Conservation (phyloP, 768 basidiomycete species). For the Pisolithus tinctorius region DNA sequence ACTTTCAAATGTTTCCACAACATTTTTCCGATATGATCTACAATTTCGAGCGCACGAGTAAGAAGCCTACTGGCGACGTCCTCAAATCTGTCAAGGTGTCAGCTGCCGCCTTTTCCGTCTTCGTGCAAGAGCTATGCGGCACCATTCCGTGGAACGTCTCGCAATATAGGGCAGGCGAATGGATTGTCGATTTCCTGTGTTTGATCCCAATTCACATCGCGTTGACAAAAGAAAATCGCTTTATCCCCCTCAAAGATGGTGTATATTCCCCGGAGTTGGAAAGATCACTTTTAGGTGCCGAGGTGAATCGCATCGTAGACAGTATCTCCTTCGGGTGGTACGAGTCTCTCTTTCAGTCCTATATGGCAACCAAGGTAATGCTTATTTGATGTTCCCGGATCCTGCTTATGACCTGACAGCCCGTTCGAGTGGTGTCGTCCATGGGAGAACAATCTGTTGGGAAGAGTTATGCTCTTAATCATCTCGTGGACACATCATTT, state of each 20-base stretch:
- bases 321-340: slow-evolving; percentile 57
- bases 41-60: slow-evolving; percentile 38
- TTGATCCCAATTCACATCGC: slow-evolving; percentile 62
- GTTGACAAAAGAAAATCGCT: slow-evolving; percentile 51
- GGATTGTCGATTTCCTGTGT: slow-evolving; percentile 55
- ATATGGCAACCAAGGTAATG: slow-evolving; percentile 48
- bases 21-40: slow-evolving; percentile 38
- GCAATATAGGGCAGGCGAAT: slow-evolving; percentile 41
- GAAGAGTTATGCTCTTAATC: slow-evolving; percentile 53
- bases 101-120: slow-evolving; percentile 16
- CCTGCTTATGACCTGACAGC: slow-evolving; percentile 25
- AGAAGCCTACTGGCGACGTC: slow-evolving; percentile 40
- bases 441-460: slow-evolving; percentile 68
- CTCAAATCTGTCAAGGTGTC: slow-evolving; percentile 30
- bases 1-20: slow-evolving; percentile 24
- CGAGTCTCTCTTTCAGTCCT: slow-evolving; percentile 56
- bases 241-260: slow-evolving; percentile 55
- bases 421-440: slow-evolving; percentile 58
- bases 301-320: slow-evolving; percentile 52
- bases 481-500: slow-evolving; percentile 58
- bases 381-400: neutral
- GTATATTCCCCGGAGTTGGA: slow-evolving; percentile 45
- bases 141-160: slow-evolving; percentile 22
- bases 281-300: slow-evolving; percentile 49
- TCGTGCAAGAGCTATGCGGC: slow-evolving; percentile 7